Conservation (phyloP, 345 rosid species). For the Populus pruinosa region DNA sequence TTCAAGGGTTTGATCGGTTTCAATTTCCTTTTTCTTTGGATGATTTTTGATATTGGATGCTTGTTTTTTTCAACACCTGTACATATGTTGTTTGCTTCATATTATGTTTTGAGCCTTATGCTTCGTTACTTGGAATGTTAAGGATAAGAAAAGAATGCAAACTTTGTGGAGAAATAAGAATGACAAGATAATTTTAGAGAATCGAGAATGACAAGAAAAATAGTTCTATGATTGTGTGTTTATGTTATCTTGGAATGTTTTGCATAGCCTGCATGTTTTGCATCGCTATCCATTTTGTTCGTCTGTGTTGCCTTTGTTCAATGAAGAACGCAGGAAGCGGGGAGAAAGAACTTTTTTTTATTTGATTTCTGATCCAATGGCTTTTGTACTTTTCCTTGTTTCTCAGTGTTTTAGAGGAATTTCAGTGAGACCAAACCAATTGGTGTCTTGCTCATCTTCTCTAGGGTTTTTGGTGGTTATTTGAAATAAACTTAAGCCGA, state of each 20-base stretch:
- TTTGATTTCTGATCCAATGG: neutral
- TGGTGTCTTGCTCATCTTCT: neutral
- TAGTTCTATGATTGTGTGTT: neutral
- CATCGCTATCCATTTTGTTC: neutral
- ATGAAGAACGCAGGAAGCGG: neutral
- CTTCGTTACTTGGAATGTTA: neutral
- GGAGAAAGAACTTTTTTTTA: too few relatives aligned
- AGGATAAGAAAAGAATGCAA: neutral
- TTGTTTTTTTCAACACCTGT: neutral
- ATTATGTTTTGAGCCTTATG: neutral
- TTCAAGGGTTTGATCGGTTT: neutral
- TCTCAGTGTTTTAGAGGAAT: neutral
- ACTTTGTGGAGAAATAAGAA: neutral
- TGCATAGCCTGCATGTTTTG: neutral
- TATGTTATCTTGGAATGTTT: neutral
- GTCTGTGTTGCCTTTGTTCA: neutral
- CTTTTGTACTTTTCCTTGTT: neutral
- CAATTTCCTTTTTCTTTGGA: neutral
- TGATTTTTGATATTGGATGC: neutral
- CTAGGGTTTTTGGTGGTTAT: neutral
- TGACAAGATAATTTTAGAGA: neutral
- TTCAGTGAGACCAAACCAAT: neutral
- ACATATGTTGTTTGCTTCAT: neutral
- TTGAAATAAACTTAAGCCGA: neutral
- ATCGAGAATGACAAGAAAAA: neutral